phyloP scores from a whole-genome alignment of 805 yeast species.

The Metschnikowia chrysomelidarum region DNA sequence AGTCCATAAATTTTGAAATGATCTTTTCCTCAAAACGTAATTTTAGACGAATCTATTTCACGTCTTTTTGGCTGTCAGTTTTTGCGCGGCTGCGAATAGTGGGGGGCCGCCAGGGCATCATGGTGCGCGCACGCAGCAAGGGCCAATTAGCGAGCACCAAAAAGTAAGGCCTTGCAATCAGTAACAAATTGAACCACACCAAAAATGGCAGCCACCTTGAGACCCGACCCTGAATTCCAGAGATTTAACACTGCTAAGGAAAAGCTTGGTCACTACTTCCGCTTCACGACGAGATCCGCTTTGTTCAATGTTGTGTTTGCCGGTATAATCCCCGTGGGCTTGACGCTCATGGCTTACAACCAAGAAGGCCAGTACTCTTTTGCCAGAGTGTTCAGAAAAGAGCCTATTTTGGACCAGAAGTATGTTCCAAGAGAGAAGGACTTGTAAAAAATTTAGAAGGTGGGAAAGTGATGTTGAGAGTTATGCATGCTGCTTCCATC shows the following conservation, averaged over 20 bases:
- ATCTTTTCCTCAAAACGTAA: too few species aligned
- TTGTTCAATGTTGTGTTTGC: constrained; percentile 34
- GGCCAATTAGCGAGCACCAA: constrained; percentile 20
- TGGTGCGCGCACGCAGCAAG: constrained; percentile 17
- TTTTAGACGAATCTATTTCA: too few species aligned
- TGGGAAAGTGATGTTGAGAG: neutral
- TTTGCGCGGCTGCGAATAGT: too few species aligned
- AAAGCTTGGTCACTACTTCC: constrained; percentile 39
- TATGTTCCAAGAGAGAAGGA: constrained; percentile 45
- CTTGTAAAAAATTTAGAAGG: constrained; percentile 27
- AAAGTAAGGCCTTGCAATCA: constrained; percentile 4
- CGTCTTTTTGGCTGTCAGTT: too few species aligned
- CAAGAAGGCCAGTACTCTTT: constrained; percentile 38
- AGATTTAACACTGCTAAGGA: constrained; percentile 43
- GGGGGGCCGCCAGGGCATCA: too few species aligned
- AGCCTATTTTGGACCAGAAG: constrained; percentile 34
- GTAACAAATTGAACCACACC: constrained; percentile 1
- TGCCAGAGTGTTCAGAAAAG: constrained; percentile 35
- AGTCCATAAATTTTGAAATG: too few species aligned
- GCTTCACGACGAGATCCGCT: constrained; percentile 40
- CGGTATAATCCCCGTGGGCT: constrained; percentile 39
- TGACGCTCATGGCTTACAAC: constrained; percentile 36
- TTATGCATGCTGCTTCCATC: constrained; percentile 8
- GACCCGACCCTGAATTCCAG: constrained; percentile 42
- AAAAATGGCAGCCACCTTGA: constrained; percentile 43